phyloP scores from a whole-genome alignment of 306 rosid species.

The Albizia julibrissin region DNA sequence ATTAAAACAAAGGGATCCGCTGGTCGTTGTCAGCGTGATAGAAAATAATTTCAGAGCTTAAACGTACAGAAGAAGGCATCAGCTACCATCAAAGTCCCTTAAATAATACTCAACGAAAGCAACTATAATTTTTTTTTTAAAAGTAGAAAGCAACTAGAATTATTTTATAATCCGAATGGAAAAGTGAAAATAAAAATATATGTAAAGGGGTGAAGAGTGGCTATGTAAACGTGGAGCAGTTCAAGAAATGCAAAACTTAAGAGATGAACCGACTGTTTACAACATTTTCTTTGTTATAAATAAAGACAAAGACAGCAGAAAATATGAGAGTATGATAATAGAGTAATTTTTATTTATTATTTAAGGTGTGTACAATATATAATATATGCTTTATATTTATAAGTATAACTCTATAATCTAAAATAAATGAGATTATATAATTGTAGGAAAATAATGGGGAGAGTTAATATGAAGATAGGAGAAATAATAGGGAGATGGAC shows the following conservation, averaged over 20 bases:
- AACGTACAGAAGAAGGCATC: constrained; percentile 43
- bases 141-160: constrained; percentile 37
- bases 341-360: too few species aligned
- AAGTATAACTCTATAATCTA: too few species aligned
- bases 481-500: too few species aligned
- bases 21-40: constrained; percentile 50
- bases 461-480: too few species aligned
- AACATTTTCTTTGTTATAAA: too few species aligned
- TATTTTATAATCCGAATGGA: constrained; percentile 24
- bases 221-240: constrained; percentile 54
- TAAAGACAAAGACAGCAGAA: too few species aligned
- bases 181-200: neutral
- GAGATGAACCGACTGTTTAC: constrained; percentile 58
- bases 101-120: constrained; percentile 39
- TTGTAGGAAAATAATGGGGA: too few species aligned
- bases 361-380: too few species aligned
- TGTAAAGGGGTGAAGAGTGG: constrained; percentile 32
- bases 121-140: constrained; percentile 31
- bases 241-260: constrained; percentile 55
- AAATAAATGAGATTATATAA: too few species aligned
- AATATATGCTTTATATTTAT: too few species aligned
- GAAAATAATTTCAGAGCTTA: constrained; percentile 48
- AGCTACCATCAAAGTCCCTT: constrained; percentile 47
- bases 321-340: too few species aligned
- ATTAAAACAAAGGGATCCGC: constrained; percentile 38